Evolutionary conservation across 257 asterid species (phyloP).

Genomic region (Rhazya stricta): DNA sequence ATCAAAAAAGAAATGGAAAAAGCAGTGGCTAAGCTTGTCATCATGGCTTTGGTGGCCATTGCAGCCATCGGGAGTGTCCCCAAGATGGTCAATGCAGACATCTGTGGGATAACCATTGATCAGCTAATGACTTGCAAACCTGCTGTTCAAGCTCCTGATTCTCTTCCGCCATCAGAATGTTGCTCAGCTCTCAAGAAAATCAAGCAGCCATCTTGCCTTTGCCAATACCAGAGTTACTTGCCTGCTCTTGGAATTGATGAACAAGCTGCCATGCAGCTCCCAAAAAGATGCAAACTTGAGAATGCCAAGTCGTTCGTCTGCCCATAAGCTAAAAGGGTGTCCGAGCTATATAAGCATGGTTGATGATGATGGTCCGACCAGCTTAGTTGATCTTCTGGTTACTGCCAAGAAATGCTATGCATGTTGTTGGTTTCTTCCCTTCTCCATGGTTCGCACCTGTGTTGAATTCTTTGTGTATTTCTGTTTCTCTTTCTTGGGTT

Average conservation of each 20-base stretch:
- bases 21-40: conserved; percentile 7
- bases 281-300: conserved; percentile 8
- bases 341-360: background rate
- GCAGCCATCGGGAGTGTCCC: conserved; percentile 5
- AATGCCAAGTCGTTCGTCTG: conserved; percentile 9
- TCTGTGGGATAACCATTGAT: conserved; percentile 15
- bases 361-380: background rate
- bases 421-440: too few species aligned
- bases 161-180: conserved; percentile 5
- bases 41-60: conserved; percentile 12
- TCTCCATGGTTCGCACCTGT: too few species aligned
- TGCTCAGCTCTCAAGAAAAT: conserved; percentile 11
- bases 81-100: background rate
- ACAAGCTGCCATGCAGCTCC: conserved; percentile 20
- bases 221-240: conserved; percentile 11
- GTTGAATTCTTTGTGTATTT: too few species aligned
- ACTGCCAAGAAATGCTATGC: too few species aligned
- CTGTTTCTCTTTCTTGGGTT: too few species aligned
- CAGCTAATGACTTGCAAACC: conserved; percentile 23
- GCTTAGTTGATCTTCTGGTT: too few species aligned
- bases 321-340: background rate
- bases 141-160: conserved; percentile 11
- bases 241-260: conserved; percentile 12
- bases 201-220: conserved; percentile 15
- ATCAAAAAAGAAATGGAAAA: conserved; percentile 13